Evolutionary conservation across 164 flowering plant species (phyloP).

Genomic region (Vitis riparia): DNA sequence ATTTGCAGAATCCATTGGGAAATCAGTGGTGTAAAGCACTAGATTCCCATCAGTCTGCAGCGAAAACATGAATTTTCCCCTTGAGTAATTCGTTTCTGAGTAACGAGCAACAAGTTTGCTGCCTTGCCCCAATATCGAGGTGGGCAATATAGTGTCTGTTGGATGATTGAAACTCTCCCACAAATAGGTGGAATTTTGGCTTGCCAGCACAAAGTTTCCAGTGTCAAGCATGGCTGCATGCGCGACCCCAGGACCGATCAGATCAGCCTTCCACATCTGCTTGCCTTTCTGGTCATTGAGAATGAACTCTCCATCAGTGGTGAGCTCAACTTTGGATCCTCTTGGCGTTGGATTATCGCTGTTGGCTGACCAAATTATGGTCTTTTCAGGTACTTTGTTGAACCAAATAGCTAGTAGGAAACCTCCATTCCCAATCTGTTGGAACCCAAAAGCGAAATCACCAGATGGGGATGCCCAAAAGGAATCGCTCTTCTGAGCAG

Average conservation of each 20-base stretch:
- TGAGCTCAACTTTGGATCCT: constrained; percentile 27
- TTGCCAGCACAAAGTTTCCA: constrained; percentile 37
- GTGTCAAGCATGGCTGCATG: constrained; percentile 31
- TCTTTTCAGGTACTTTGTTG: constrained; percentile 27
- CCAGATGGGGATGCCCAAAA: constrained; percentile 37
- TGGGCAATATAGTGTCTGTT: constrained; percentile 42
- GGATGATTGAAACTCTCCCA: constrained; percentile 47
- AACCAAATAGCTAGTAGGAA: constrained; percentile 37
- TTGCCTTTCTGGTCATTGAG: constrained; percentile 28
- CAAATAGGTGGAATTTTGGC: background rate
- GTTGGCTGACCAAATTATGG: constrained; percentile 34
- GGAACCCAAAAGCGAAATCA: constrained; percentile 48
- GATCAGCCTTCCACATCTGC: constrained; percentile 18
- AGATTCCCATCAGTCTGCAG: constrained; percentile 24
- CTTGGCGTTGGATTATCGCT: constrained; percentile 16
- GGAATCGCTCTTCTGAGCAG: constrained; percentile 4
- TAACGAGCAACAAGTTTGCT: constrained; percentile 13
- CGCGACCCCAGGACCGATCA: background rate
- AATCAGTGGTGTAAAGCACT: constrained; percentile 13
- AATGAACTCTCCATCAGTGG: constrained; percentile 20
- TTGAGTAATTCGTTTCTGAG: constrained; percentile 23
- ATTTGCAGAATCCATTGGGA: constrained; percentile 1
- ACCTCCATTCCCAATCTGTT: background rate
- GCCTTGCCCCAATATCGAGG: constrained; percentile 17
- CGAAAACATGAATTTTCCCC: constrained; percentile 32